Base-by-base conservation (phyloP, 1,284 basidiomycete species). In the Cutaneotrichosporon cyanovorans region DNA sequence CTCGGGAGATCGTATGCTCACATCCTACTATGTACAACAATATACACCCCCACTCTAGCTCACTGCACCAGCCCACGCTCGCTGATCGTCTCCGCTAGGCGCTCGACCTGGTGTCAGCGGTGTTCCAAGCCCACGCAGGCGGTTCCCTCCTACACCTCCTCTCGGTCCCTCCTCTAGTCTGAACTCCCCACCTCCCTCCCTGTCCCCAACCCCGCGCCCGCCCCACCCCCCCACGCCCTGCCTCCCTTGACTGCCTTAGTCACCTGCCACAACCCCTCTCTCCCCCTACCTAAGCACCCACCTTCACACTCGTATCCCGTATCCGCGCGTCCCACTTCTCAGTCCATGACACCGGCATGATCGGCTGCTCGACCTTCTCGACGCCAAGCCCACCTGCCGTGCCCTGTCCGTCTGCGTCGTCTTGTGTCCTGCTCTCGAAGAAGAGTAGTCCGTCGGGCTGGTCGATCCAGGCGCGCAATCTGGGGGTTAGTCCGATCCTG, bases 291-390 rank as follows among this genome's bases (percentile, higher is more conserved):
- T 12, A 2, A 12, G 19, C 15, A 31, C 48, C 22, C 42, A 90
- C 89, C 65, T 87, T 87, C 37, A 85, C 80, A 42, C 86, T 86
- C 0, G 84, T 88, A 56, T 82, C 76, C 55, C 86, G 79, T 60
- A 93, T 91, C 61, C 91, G 85, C 61, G 80, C 80, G 65, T 93
- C 89, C 89, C 89, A 92, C 43, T 84, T 80, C 71, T 91, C 91
- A 0, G 87, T 91, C 70, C 85, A 86, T 5, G 82, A 81, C 11
- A 87, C 83, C 2, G 87, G 87, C 21, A 88, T 87, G 53, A 91
- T 81, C 63, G 79, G 78, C 59, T 87, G 85, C 42, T 71, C 71
- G 31, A 60, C 63, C 35, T 87, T 82, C 56, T 90, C 88, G 19
- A 72, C 60, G 21, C 89, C 88, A 45, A 93, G 74, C 25, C 89